Evolutionary conservation across 768 basidiomycete species (phyloP).

Genomic region (Rhizopogon vulgaris): DNA sequence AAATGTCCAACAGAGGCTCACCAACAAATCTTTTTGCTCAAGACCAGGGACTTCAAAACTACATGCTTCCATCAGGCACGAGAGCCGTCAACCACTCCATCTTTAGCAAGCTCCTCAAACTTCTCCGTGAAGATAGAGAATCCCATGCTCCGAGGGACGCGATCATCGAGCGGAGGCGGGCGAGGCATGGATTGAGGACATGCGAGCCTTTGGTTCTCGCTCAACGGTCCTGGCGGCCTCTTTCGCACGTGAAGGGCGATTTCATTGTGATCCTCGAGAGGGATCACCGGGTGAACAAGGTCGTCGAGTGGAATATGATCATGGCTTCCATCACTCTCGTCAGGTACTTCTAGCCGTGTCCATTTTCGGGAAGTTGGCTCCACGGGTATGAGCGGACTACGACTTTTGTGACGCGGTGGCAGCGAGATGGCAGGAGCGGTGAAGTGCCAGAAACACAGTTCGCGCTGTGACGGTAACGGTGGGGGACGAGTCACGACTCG

Average conservation of each 20-base stretch:
- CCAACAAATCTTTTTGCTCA: neutral
- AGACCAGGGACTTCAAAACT: neutral
- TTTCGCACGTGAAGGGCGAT: slow-evolving; percentile 12
- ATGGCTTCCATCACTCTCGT: slow-evolving; percentile 10
- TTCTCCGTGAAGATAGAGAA: slow-evolving; percentile 17
- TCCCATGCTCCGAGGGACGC: slow-evolving; percentile 13
- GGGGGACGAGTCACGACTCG: slow-evolving; percentile 5
- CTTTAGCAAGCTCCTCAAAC: slow-evolving; percentile 15
- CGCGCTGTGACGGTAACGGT: slow-evolving; percentile 5
- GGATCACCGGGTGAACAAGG: slow-evolving; percentile 6
- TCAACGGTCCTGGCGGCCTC: neutral
- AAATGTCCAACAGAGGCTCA: no score
- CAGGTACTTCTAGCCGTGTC: slow-evolving; percentile 23
- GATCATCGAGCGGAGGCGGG: slow-evolving; percentile 11
- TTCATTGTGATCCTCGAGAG: neutral
- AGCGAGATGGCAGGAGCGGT: neutral
- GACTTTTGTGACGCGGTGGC: neutral
- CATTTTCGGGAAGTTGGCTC: slow-evolving; percentile 23
- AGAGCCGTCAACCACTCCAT: slow-evolving; percentile 9
- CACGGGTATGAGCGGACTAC: neutral
- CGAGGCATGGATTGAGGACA: slow-evolving; percentile 15
- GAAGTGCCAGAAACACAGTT: neutral
- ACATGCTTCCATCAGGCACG: neutral
- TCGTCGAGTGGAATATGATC: slow-evolving; percentile 16
- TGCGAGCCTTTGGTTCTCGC: slow-evolving; percentile 11